These are phyloP conservation scores for Suillus hirtellus DNA, from an alignment of 768 basidiomycete species.

Conservation along the genomic window DNA sequence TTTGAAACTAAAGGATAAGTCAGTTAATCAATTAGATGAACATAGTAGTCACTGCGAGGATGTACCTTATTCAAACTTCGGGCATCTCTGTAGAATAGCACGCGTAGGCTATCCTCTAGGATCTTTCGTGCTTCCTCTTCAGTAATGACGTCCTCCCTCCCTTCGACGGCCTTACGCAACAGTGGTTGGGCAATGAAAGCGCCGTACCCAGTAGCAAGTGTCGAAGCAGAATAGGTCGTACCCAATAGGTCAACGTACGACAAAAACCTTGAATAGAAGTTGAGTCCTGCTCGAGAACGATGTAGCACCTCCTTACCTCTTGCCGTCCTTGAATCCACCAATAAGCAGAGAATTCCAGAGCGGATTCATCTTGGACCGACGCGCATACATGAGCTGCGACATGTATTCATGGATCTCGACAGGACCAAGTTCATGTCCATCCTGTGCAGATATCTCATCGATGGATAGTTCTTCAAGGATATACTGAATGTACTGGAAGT, in stretches of 20 bases:
- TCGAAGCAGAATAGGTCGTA: slow-evolving; percentile 93
- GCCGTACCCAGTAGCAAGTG: slow-evolving; percentile 94
- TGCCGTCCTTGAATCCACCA: slow-evolving; percentile 85
- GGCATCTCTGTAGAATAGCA: slow-evolving; percentile 95
- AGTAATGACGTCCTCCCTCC: slow-evolving; percentile 67
- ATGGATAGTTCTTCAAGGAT: slow-evolving; percentile 75
- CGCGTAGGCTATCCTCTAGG: slow-evolving; percentile 84
- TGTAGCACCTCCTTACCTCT: slow-evolving; percentile 51
- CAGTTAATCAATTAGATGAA: not conserved
- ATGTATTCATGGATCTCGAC: slow-evolving; percentile 92
- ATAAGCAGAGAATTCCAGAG: slow-evolving; percentile 95
- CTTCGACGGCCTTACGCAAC: slow-evolving; percentile 88
- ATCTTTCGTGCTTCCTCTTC: slow-evolving; percentile 80
- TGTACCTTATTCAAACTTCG: slow-evolving; percentile 91
- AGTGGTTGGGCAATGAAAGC: slow-evolving; percentile 91
- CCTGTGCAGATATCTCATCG: slow-evolving; percentile 78
- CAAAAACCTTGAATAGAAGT: slow-evolving; percentile 66
- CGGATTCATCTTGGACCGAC: slow-evolving; percentile 87
- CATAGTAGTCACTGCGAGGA: slow-evolving; percentile 5
- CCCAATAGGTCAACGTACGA: slow-evolving; percentile 94
- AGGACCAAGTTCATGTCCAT: slow-evolving; percentile 83
- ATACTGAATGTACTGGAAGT: slow-evolving; percentile 91
- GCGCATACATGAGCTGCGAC: slow-evolving; percentile 84
- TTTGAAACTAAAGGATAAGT: slow-evolving; percentile 75
- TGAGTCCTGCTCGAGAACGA: not conserved